Evolutionary conservation across 306 rosid genomes (phyloP), one percentile per base, ranked within the genome.

Genomic region (Acmispon strigosus): DNA sequence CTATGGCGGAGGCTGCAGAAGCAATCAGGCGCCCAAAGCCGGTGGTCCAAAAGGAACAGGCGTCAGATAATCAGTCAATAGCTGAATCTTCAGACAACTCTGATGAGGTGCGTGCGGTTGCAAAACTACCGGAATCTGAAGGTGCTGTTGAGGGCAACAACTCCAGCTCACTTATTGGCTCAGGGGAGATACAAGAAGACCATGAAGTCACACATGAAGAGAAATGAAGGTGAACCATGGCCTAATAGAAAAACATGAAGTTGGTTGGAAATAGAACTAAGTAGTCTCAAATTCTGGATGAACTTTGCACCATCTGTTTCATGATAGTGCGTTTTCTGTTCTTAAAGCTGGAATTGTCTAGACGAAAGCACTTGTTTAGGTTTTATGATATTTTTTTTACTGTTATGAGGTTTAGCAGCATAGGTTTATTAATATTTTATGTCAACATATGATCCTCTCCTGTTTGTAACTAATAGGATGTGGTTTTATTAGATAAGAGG

Each of bases 11-110:
- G 76, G 97, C 96, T 36, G 99, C 96, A 12, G 97, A 91, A 81
- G 96, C 97, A 36, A 95, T 89, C 84, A 81, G 97, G 51, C 85
- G 97, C 61, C 97, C 92, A 16, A 95, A 95, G 77, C 71, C 84
- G 13, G 51, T 48, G 3, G 87, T 24, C 37, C 95, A 82, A 71
- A 87, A 76, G 73, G 96, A 95, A 64, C 88, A 56, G 57, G 56
- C 41, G 10, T 67, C 77, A 44, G 85, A 80, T 39, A 88, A 79
- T 66, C 95, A 80, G 72, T 24, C 80, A 14, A 73, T 36, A 51
- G 54, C 76, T 47, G 73, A 8, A 27, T 71, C 89, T 62, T 83
- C 85, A 19, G 90, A 84, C 10, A 65, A 8, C n/a, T 82, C 88
- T 1, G 88, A 82, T 54, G 95, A 87, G 58, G 72, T 54, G 76